phyloP scores from a whole-genome alignment of 805 yeast species.

The Starmerella bombicola region DNA sequence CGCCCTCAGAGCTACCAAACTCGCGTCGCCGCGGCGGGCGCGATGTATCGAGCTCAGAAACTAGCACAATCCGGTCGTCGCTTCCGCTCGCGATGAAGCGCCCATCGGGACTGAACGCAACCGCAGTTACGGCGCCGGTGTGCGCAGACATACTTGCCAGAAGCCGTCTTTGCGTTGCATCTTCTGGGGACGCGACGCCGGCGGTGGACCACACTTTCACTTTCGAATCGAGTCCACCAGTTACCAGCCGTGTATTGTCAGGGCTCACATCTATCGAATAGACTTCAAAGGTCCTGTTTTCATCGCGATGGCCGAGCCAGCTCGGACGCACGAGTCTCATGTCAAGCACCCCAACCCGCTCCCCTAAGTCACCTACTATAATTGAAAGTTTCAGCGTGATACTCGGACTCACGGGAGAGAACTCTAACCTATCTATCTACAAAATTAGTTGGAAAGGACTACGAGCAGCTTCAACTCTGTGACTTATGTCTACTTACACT shows the following conservation, averaged over 20 bases:
- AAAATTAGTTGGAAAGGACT: no score
- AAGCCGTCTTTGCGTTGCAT: constrained; percentile 11
- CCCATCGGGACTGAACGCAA: constrained; percentile 85
- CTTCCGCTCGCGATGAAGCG: constrained; percentile 87
- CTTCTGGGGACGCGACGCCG: constrained; percentile 51
- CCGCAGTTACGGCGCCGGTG: constrained; percentile 92
- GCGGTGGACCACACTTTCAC: constrained; percentile 86
- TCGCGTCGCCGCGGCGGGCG: constrained; percentile 36
- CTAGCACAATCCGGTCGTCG: constrained; percentile 79
- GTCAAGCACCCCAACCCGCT: no score
- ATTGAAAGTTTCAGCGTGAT: no score
- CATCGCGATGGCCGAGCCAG: constrained; percentile 63
- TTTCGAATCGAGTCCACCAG: constrained; percentile 90
- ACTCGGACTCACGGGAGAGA: no score
- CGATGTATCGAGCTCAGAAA: constrained; percentile 86
- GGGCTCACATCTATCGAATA: constrained; percentile 71
- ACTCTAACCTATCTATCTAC: no score
- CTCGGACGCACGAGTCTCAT: constrained; percentile 61
- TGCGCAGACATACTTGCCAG: constrained; percentile 87
- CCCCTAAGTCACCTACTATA: no score
- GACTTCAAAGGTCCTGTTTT: constrained; percentile 66
- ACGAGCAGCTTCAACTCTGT: no score
- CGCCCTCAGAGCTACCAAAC: constrained; percentile 41
- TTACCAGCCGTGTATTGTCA: constrained; percentile 74
- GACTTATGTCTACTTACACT: no score